Evolutionary conservation across 2,329 filamentous ascomycete species (phyloP).

Genomic region (Diaporthe eres): DNA sequence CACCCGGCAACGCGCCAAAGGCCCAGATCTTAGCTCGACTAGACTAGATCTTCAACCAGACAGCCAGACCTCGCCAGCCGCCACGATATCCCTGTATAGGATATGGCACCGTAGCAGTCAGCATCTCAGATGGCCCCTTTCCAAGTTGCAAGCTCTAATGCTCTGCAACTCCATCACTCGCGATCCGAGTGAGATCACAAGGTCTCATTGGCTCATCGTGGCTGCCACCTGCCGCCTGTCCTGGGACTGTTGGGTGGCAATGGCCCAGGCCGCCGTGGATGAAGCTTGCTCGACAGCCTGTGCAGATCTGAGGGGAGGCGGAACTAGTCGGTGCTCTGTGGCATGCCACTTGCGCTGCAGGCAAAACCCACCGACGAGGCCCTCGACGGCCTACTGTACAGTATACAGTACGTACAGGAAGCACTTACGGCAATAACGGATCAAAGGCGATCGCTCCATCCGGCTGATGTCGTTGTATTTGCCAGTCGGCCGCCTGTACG

Average conservation of each 20-base stretch:
- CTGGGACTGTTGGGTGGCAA: constrained; percentile 20
- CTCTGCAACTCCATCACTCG: constrained; percentile 28
- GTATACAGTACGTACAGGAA: background rate
- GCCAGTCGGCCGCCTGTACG: constrained; percentile 3
- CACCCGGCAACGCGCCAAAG: constrained; percentile 16
- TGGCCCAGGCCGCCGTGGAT: constrained; percentile 14
- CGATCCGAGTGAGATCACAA: constrained; percentile 29
- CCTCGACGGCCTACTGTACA: background rate
- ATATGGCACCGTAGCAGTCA: constrained; percentile 26
- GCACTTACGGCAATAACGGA: constrained; percentile 23
- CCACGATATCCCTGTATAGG: constrained; percentile 16
- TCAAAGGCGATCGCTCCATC: constrained; percentile 10
- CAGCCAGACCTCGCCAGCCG: constrained; percentile 14
- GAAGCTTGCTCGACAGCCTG: constrained; percentile 8
- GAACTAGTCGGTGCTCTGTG: constrained; percentile 15
- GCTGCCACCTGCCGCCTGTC: constrained; percentile 23
- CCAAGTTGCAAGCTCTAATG: constrained; percentile 6
- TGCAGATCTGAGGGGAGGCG: constrained; percentile 24
- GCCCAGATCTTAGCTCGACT: constrained; percentile 19
- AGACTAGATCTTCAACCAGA: constrained; percentile 23
- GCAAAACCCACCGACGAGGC: background rate
- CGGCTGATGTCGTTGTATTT: constrained; percentile 26
- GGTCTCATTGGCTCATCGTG: constrained; percentile 14
- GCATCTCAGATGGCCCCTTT: constrained; percentile 22
- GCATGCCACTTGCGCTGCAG: background rate